Base-by-base conservation (phyloP, 768 basidiomycete genomes). In the Boletus rubescentipes region DNA sequence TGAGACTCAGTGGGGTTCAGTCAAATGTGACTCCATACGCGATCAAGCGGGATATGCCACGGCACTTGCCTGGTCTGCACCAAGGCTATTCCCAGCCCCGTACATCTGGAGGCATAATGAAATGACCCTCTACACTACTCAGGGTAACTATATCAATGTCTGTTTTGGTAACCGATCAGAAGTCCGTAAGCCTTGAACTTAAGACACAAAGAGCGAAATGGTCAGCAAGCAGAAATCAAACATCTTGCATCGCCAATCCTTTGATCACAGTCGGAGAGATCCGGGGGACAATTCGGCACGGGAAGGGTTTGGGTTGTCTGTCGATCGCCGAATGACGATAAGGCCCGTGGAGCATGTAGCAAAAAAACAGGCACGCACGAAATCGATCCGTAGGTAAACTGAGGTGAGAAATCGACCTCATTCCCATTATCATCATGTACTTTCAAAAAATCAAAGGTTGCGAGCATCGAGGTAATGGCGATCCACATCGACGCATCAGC, bases 401-500 rank as follows among this genome's bases (percentile, higher is more conserved):
- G 37, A 3, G 67, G 67, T 7, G 42, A 46, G 51, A 69, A 54
- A 41, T 63, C 38, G 15, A 69, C 61, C 10, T 60, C 45, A 16
- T 67, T 61, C 10, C 55, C 64, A 16, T 49, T 18, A 0, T 68
- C 53, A 16, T 69, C 67, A 30, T 39, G 53, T 9, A 42, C 59
- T 53, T 67, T 66, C 46, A 45, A 29, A 45, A 61, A 62, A 21
- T 64, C 49, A 18, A 67, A 67, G 12, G 51, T 35, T 12, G 63
- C 57, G 34, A 69, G 65, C 59, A 69, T 58, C 11, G 54, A 59
- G 5, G 39, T 48, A 39, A 65, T 55, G 29, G 65, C 60, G 20
- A 62, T 62, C 67, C 67, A 69, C 44, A 68, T 34, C 23, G 67
- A 68, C 4, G 50, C 61, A 39, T 61, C 29, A n/a, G 58, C 67